These are phyloP conservation scores for Penicillium occitanis DNA, from an alignment of 2,329 filamentous ascomycete species.

Conservation along the genomic window DNA sequence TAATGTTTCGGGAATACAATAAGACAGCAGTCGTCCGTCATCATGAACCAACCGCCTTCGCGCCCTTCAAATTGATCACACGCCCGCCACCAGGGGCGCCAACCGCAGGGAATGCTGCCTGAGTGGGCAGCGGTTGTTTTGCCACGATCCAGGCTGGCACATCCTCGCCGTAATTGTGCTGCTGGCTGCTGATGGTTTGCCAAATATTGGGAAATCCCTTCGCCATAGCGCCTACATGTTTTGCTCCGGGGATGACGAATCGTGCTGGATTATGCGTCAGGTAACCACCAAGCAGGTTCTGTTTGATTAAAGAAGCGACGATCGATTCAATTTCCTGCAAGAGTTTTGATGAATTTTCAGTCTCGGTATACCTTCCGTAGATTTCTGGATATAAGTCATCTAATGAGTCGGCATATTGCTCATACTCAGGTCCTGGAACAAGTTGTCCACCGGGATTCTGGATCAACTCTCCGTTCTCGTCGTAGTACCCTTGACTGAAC, in stretches of 20 bases:
- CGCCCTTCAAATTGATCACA: constrained; percentile 59
- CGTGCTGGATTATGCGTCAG: constrained; percentile 73
- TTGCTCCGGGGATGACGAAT: constrained; percentile 77
- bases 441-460: constrained; percentile 28
- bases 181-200: constrained; percentile 63
- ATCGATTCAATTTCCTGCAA: constrained; percentile 70
- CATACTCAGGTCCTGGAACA: constrained; percentile 31
- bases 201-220: constrained; percentile 70
- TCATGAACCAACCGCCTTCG: constrained; percentile 50
- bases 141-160: constrained; percentile 74
- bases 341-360: constrained; percentile 45
- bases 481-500: constrained; percentile 36
- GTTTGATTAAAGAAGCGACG: constrained; percentile 72
- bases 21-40: constrained; percentile 14
- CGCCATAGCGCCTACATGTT: constrained; percentile 40
- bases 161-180: constrained; percentile 57
- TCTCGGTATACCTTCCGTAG: constrained; percentile 48
- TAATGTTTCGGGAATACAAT: not conserved
- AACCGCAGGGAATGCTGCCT: constrained; percentile 16
- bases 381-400: constrained; percentile 52
- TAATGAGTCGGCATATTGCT: constrained; percentile 37
- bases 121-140: constrained; percentile 11
- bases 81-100: constrained; percentile 48
- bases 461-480: constrained; percentile 32
- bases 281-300: constrained; percentile 80